Evolutionary conservation across 2,329 filamentous ascomycete species (phyloP).

Genomic region (Byssochlamys sp.): DNA sequence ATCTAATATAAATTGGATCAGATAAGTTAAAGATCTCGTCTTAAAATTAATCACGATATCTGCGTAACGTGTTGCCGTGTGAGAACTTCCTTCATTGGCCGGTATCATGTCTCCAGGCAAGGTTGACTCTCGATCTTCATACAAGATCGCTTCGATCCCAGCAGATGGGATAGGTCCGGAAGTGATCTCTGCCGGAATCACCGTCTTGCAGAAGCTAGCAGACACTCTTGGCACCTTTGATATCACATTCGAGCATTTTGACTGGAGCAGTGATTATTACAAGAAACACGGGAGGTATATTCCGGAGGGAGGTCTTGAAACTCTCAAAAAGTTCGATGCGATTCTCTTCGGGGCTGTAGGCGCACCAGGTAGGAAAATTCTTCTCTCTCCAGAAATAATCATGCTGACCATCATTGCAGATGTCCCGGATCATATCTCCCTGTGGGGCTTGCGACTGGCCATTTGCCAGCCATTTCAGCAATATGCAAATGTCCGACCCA

Average conservation of each 20-base stretch:
- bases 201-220: slow-evolving; percentile 45
- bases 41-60: not conserved
- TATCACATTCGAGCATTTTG: slow-evolving; percentile 7
- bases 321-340: slow-evolving; percentile 44
- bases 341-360: slow-evolving; percentile 41
- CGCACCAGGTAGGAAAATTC: not conserved
- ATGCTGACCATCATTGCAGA: slow-evolving; percentile 20
- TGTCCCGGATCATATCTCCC: slow-evolving; percentile 48
- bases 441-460: slow-evolving; percentile 48
- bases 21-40: not conserved
- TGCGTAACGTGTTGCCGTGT: not conserved
- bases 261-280: slow-evolving; percentile 35
- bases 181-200: slow-evolving; percentile 55
- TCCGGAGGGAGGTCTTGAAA: slow-evolving; percentile 41
- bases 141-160: slow-evolving; percentile 55
- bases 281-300: slow-evolving; percentile 45
- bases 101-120: slow-evolving; percentile 2
- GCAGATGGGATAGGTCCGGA: slow-evolving; percentile 63
- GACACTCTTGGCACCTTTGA: slow-evolving; percentile 20
- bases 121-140: slow-evolving; percentile 12
- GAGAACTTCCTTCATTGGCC: not conserved
- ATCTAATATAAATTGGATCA: not conserved
- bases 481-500: slow-evolving; percentile 49
- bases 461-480: slow-evolving; percentile 49
- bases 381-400: not conserved